Evolutionary conservation across 805 yeast species (phyloP), one percentile per base, ranked within the genome.

Genomic region (Brettanomyces custersianus): DNA sequence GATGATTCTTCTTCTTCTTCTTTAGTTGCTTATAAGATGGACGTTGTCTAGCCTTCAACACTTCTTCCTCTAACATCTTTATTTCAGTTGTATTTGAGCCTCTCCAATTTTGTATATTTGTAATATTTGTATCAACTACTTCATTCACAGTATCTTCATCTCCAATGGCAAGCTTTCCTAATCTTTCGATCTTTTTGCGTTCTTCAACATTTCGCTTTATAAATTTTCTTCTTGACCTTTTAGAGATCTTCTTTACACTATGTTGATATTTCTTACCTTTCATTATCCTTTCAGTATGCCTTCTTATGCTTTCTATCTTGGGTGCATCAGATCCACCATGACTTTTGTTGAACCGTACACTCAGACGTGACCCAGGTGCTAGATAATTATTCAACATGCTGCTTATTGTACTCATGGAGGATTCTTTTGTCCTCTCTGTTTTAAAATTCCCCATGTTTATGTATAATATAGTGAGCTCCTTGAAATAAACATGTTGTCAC

Each of bases 31-130:
- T 20, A 20, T 5, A 15, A 8, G 18, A 42, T 16, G 66, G 65
- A 37, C 49, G 59, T 19, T 65, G 65, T 37, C 68, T 68, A 54
- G 76, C 60, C 5, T 45, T 45, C n/a, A 70, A 29, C 10, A 74
- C 63, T 20, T 62, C 62, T 2, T 52, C 42, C 40, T 73, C 73
- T 11, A 71, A 38, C 5, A 63, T 65, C 5, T 49, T 37, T 18
- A 72, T 40, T 25, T 71, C 76, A 5, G 57, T 59, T 21, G 55
- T 54, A 18, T 63, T 62, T 9, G 35, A 37, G 19, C 36, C 35
- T 17, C 50, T 34, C 8, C 29, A 38, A 31, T 60, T 66, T 69
- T 58, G 59, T 10, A 70, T 40, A 20, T 49, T 54, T 7, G 52
- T 45, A 4, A 66, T 51, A 40, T 71, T 70, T 33, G 47, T 57